phyloP scores from a whole-genome alignment of 2,329 filamentous ascomycete species.

The Pseudogymnoascus pannorum region DNA sequence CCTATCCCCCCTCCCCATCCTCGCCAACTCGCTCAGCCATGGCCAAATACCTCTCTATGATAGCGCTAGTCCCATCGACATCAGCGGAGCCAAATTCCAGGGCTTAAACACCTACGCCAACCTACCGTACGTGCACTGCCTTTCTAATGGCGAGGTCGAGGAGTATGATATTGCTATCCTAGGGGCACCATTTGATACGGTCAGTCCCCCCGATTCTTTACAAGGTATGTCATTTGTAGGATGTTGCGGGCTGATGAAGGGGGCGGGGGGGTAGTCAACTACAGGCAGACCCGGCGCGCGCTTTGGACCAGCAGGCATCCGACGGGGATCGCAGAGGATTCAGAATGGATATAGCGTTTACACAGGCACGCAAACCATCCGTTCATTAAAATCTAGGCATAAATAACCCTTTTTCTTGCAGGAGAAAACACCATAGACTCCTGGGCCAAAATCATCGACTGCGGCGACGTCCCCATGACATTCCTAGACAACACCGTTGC shows the following conservation, averaged over 20 bases:
- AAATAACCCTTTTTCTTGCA: constrained; percentile 21
- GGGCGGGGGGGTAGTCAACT: background rate
- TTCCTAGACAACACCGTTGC: constrained; percentile 35
- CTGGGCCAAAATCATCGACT: constrained; percentile 43
- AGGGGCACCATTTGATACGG: constrained; percentile 45
- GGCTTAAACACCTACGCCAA: constrained; percentile 15
- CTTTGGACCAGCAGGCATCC: constrained; percentile 30
- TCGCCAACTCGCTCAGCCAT: background rate
- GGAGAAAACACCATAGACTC: constrained; percentile 32
- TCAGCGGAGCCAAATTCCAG: constrained; percentile 3
- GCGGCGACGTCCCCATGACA: constrained; percentile 41
- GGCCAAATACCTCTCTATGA: background rate
- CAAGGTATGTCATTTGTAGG: background rate
- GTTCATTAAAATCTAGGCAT: constrained; percentile 16
- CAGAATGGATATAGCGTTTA: constrained; percentile 30
- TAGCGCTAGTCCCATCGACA: background rate
- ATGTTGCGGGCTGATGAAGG: background rate
- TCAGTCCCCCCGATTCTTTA: constrained; percentile 17
- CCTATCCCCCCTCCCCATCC: background rate
- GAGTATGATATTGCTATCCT: constrained; percentile 34
- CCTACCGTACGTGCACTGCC: constrained; percentile 14
- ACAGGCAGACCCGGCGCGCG: constrained; percentile 31
- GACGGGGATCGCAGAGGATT: constrained; percentile 28
- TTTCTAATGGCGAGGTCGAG: background rate
- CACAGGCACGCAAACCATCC: constrained; percentile 32